Conservation (phyloP, 495 filamentous ascomycete genomes). For the Hyaloscypha hepaticicola region DNA sequence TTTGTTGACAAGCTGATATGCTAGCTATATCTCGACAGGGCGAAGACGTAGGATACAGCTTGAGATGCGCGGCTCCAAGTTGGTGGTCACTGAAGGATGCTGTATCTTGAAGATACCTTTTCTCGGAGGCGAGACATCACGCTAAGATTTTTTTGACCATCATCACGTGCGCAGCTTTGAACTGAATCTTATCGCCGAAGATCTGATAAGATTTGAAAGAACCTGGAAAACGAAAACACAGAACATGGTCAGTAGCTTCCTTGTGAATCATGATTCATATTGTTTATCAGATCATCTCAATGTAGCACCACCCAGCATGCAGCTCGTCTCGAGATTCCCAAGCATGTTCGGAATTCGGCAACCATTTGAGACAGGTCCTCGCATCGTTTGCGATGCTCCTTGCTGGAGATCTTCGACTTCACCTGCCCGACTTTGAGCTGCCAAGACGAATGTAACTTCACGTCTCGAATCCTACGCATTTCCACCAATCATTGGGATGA, state of each 20-base stretch:
- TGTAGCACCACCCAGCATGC: not conserved
- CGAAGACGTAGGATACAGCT: not conserved
- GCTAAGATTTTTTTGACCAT: conserved; percentile 9
- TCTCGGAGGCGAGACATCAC: not conserved
- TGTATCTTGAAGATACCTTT: not conserved
- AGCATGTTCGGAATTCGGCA: not conserved
- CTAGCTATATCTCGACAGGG: not conserved
- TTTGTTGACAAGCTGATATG: not conserved
- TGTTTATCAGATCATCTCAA: conserved; percentile 1
- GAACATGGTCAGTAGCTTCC: not conserved
- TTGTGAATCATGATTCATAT: not conserved
- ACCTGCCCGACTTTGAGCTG: not conserved
- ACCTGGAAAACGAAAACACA: not conserved
- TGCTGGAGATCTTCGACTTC: conserved; percentile 2
- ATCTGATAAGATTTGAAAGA: not conserved
- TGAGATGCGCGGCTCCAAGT: not conserved
- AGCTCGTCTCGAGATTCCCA: not conserved
- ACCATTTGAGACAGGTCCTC: not conserved
- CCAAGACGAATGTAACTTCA: not conserved
- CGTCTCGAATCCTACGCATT: not conserved
- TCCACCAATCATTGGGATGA: conserved; percentile 3
- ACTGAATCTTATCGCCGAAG: not conserved
- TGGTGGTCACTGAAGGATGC: not conserved
- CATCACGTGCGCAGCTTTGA: not conserved
- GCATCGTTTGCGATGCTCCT: not conserved